Base-by-base conservation (phyloP, 228 moss, liverwort and hornwort species). In the Sphagnum fallax region DNA sequence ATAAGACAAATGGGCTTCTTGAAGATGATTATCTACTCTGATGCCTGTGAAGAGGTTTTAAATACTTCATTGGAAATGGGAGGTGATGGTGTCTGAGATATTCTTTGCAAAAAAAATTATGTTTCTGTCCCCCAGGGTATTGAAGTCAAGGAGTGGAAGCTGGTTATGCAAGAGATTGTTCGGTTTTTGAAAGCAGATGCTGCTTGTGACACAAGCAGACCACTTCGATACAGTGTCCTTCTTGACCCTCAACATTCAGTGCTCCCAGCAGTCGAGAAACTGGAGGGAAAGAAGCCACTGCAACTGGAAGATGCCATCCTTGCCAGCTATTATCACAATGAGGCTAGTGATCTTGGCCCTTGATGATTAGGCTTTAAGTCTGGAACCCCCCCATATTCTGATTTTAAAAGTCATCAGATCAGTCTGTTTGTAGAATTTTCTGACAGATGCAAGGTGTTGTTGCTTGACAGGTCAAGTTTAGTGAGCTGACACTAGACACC, bases 111-210 rank as follows among this genome's bases (percentile, higher is more conserved):
- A 32, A 32, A 32, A 32, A 32, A 32, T 32, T 32, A 32, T 32
- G 32, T 65, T 5, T 50, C 15, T 63, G 12, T 67, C 53, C 57
- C 85, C 75, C 86, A 96, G 95, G 88, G 89, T 53, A 88, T 80
- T 67, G 95, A 96, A 63, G 75, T 87, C 9, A 91, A 88, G 79
- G 95, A 96, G 73, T 96, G 95, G 95, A 96, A 89, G 82, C 69
- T 88, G 62, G 89, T 96, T 51, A 81, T 89, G 63, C 91, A 90
- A 80, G 95, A 96, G 81, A 88, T 96, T 51, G 75, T 76, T 67
- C 85, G 95, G 58, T 96, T 96, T 64, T 84, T 91, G 91, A 91
- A 92, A 77, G 95, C 91, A 47, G 95, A 96, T 81, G 84, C 82
- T 74, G 80, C 83, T 48, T 96, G 95, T 70, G 92, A 92, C 61